Evolutionary conservation across 768 basidiomycete genomes (phyloP), one percentile per base, ranked within the genome.

Genomic region (Russula foetens): DNA sequence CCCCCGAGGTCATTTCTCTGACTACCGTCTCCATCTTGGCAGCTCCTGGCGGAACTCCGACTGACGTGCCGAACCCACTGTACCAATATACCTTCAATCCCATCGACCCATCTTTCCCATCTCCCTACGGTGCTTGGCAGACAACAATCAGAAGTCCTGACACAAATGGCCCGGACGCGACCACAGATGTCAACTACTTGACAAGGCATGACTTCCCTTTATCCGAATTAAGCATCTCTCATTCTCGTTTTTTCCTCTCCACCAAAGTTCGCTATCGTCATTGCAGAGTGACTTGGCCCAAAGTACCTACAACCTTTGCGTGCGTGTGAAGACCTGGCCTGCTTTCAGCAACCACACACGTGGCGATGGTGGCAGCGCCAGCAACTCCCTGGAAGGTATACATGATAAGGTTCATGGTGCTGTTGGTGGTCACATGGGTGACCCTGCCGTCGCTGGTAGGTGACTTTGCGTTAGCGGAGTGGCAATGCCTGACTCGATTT

Each of bases 371-470:
- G 73, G 72, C 47, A 75, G 72, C 62, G 62, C 69, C 31, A 74
- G 73, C 50, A 79, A 77, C 72, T 79, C 78, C 66, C 63, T 83
- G 47, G 80, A 83, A 60, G 72, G 75, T 21, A 75, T 81, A 50
- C 81, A 83, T 56, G 79, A 81, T 60, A 64, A 65, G n/a, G 73
- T 82, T 23, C 80, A 83, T 57, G 59, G 49, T 31, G 4, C 2
- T 11, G 31, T 61, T 2, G 61, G 61, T 19, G 74, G 72, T 45
- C 67, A 73, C 17, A 62, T 60, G 54, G 8, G 23, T 21, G 49
- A 53, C 24, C 49, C 57, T 4, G 38, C 60, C 17, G 69, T 76
- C 24, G 77, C 77, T 26, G 76, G 75, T 4, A 31, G 77, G 80
- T 11, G 77, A 79, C 28, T 80, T 81, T 79, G 58, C 68, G 19